Base-by-base conservation (phyloP, 148 eudicot genomes). In the Chenopodium formosanum region DNA sequence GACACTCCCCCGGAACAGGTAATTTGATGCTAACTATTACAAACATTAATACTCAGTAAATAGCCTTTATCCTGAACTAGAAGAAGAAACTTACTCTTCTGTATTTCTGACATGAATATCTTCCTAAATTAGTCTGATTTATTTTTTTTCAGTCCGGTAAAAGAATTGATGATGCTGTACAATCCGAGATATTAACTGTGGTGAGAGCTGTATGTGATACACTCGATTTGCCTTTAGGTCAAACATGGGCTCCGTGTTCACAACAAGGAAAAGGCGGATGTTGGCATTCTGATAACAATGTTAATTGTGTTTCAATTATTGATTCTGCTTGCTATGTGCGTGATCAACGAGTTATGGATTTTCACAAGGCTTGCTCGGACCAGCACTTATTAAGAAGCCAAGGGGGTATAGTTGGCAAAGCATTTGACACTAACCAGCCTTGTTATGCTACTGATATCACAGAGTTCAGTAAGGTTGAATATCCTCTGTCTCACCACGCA, bases 401-500 rank as follows among this genome's bases (percentile, higher is more conserved):
- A 79, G 98, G 98, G 20, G 87, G 86, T 11, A 84, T 90, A 72
- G 94, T 86, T 60, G 98, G 98, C 27, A 84, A 87, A 87, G 93
- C 98, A 70, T 89, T 94, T 71, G 83, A 79, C 77, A 92, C 89
- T 8, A 88, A 89, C 82, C 92, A 91, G 65, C 91, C 92, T 1
- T 91, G 94, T 84, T 93, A 91, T 79, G 87, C 91, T 0, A 79
- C 86, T 46, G 97, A 93, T 70, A 86, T 94, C 32, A 84, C 90
- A 10, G 92, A 85, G 73, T 93, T 88, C 60, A 90, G 89, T 87
- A 91, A 89, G 88, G 77, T 82, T 0, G 92, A 94, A 34, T 94
- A 94, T 82, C 94, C 97, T 32, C 90, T 93, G 3, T 87, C 94
- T 27, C 95, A 93, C 73, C 91, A 94, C 74, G 98, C 97, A 31